Evolutionary conservation across 75 land plant species (phyloP), one percentile per base, ranked within the genome.

Genomic region (Picea sitchensis): DNA sequence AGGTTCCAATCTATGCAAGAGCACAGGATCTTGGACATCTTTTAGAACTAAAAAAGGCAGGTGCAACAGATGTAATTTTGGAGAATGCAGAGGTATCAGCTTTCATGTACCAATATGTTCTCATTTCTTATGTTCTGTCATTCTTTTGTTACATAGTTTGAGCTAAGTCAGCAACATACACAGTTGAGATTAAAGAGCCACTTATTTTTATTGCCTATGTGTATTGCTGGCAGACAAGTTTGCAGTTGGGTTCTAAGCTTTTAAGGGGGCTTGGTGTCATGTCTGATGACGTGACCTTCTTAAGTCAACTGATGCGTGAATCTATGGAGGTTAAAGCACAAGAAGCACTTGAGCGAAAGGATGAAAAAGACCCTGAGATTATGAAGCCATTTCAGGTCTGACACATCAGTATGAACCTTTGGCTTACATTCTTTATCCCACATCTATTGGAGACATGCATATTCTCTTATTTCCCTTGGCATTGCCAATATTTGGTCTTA

Each of bases 291-390:
- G 99, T 97, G 34, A 82, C 78, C 21, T 95, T 95, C 79, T 81
- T 95, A 76, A 93, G 96, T 9, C 88, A 88, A 73, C 81, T 97
- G 61, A 89, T 97, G 83, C 86, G 99, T 26, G 92, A 97, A 58
- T 97, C 98, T 36, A 91, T 97, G 92, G 98, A 95, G 81, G 79
- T 93, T 26, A 98, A 90, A 82, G 98, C 99, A n/a, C 86, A 92
- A 82, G 96, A 93, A 60, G 81, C 78, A 14, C 64, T 89, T 18
- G 85, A 82, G 58, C 86, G 79, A 85, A 85, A 78, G 61, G 94
- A 87, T 23, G 86, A 79, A 18, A 86, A 67, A 71, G 97, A 92
- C 20, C 47, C 12, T 61, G 90, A 86, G 47, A 82, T 85, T 65
- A 80, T 92, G 89, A 90, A 86, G 68, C 86, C 97, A 23, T 65